Percentiles rank a stretch among this genome's conserved stretches.
These are phyloP conservation scores for Nicotiana otophora DNA, from an alignment of 257 asterid species.

Conservation along the genomic window DNA sequence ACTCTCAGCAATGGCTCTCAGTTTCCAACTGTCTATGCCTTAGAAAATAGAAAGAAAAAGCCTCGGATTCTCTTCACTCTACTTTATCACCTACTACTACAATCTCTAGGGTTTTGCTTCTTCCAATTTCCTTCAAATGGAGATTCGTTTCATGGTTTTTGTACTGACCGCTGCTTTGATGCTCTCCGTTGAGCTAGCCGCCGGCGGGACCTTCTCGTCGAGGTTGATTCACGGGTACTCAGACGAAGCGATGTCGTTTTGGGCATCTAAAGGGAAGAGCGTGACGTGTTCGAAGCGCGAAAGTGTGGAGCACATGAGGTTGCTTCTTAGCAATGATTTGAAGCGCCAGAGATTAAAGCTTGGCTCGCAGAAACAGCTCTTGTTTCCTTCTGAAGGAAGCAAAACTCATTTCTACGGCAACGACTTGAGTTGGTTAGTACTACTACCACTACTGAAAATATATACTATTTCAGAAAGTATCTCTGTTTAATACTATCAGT, in stretches of 20 bases:
- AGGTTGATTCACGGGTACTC: constrained; percentile 57
- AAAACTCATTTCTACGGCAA: constrained; percentile 56
- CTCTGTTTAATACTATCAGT: not conserved
- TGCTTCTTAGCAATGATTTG: constrained; percentile 50
- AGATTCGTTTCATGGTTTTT: not conserved
- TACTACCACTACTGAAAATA: not conserved
- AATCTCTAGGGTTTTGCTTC: not conserved
- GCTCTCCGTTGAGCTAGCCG: not conserved
- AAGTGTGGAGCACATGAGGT: constrained; percentile 44
- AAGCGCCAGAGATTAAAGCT: constrained; percentile 62
- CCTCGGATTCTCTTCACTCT: not conserved
- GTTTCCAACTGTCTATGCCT: not conserved
- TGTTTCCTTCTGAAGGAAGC: constrained; percentile 50
- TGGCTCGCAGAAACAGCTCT: constrained; percentile 36
- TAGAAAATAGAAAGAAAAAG: not conserved
- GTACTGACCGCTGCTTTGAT: not conserved
- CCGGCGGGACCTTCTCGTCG: constrained; percentile 36
- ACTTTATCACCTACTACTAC: not conserved
- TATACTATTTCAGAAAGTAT: not conserved
- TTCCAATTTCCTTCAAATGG: not conserved
- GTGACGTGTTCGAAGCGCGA: constrained; percentile 41
- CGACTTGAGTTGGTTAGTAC: constrained; percentile 67
- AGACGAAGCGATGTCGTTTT: constrained; percentile 38
- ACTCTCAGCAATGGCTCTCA: not conserved
- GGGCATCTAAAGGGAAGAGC: constrained; percentile 24